Evolutionary conservation across 1,284 basidiomycete genomes (phyloP).

Genomic region (Irpex sp.): DNA sequence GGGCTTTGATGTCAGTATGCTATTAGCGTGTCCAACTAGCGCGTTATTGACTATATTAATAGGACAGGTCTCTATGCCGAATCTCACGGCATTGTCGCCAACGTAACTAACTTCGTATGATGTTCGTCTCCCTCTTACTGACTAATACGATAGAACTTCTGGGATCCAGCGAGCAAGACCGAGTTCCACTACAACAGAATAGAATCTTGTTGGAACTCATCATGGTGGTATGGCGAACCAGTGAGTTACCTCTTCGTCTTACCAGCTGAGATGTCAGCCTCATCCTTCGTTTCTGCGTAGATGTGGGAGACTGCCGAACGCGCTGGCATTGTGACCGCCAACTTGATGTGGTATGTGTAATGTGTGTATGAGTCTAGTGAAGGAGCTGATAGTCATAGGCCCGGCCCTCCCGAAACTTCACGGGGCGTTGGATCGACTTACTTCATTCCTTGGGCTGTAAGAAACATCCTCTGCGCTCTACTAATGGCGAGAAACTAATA

Average conservation of each 20-base stretch:
- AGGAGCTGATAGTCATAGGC: slow-evolving; percentile 45
- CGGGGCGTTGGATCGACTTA: slow-evolving; percentile 68
- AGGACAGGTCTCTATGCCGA: slow-evolving; percentile 89
- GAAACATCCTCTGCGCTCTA: slow-evolving; percentile 13
- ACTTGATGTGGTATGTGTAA: slow-evolving; percentile 80
- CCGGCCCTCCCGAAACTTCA: slow-evolving; percentile 71
- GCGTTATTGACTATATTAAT: neutral
- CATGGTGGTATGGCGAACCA: slow-evolving; percentile 89
- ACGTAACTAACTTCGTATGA: slow-evolving; percentile 40
- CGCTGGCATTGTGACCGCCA: slow-evolving; percentile 74
- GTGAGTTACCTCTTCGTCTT: slow-evolving; percentile 41
- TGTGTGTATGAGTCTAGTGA: neutral
- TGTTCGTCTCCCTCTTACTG: slow-evolving; percentile 3
- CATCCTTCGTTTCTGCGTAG: slow-evolving; percentile 21
- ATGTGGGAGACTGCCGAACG: slow-evolving; percentile 87
- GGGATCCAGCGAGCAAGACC: slow-evolving; percentile 59
- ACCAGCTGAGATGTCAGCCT: neutral
- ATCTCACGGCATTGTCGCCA: slow-evolving; percentile 87
- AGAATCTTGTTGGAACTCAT: slow-evolving; percentile 58
- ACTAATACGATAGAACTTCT: slow-evolving; percentile 67
- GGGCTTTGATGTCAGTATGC: slow-evolving; percentile 67
- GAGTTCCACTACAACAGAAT: slow-evolving; percentile 72
- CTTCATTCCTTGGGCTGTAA: slow-evolving; percentile 73
- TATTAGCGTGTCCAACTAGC: neutral
- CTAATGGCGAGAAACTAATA: neutral